Conservation (phyloP, 73 alveolate genomes). For the Paramecium biaurelia region DNA sequence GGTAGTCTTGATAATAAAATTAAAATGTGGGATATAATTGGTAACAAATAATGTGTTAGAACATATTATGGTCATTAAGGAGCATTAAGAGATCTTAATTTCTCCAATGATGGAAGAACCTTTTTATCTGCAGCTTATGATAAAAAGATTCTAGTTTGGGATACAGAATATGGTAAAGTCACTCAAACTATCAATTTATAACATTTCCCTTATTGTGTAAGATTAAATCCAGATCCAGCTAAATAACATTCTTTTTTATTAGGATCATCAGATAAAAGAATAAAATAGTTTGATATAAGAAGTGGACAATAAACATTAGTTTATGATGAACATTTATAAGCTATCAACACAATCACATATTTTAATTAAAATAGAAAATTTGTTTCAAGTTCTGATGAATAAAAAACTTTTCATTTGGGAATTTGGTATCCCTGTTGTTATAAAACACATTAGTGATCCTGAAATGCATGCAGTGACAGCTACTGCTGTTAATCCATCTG, state of each 20-base stretch:
- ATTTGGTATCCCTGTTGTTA: conserved; percentile 97
- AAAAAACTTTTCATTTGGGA: conserved; percentile 97
- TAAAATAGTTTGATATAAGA: conserved; percentile 86
- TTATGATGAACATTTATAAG: conserved; percentile 96
- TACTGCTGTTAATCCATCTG: conserved; percentile 93
- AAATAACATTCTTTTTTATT: conserved; percentile 87
- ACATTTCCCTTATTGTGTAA: conserved; percentile 92
- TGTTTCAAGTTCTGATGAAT: conserved; percentile 97
- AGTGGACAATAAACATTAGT: conserved; percentile 79
- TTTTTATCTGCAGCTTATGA: conserved; percentile 94
- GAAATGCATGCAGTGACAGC: conserved; percentile 94
- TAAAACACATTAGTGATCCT: conserved; percentile 96
- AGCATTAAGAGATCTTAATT: conserved; percentile 94
- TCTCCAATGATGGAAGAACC: conserved; percentile 91
- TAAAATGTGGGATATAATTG: conserved; percentile 97
- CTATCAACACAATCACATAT: conserved; percentile 91
- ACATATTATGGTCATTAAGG: conserved; percentile 96
- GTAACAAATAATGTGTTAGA: conserved; percentile 89
- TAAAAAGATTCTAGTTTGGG: conserved; percentile 94
- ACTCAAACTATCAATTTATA: conserved; percentile 81
- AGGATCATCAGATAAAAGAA: conserved; percentile 89
- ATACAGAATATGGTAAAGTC: conserved; percentile 98
- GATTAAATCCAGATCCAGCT: conserved; percentile 90
- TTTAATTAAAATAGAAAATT: conserved; percentile 89
- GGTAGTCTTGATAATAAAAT: conserved; percentile 91